Evolutionary conservation across 2,329 filamentous ascomycete species (phyloP).

Genomic region (Cyphellophora europaea): DNA sequence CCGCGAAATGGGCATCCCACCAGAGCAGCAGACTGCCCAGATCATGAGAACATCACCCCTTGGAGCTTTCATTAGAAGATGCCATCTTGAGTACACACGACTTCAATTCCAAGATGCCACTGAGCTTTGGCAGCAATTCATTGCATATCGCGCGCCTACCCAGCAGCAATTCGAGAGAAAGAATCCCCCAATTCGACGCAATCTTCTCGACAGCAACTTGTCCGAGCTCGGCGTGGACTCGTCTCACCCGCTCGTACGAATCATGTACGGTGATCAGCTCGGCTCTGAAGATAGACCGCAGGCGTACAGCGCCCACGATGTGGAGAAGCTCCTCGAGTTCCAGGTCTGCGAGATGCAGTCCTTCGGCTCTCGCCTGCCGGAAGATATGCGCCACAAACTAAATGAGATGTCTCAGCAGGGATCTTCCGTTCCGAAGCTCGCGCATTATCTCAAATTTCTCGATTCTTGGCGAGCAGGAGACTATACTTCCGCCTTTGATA

Average conservation of each 20-base stretch:
- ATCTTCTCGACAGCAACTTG: constrained; percentile 54
- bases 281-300: constrained; percentile 23
- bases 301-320: constrained; percentile 60
- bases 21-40: constrained; percentile 31
- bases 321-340: constrained; percentile 74
- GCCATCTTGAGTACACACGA: constrained; percentile 68
- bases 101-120: constrained; percentile 72
- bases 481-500: constrained; percentile 81
- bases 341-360: constrained; percentile 83
- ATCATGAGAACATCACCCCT: constrained; percentile 69
- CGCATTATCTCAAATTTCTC: constrained; percentile 54
- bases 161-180: constrained; percentile 49
- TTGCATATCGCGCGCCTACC: constrained; percentile 70
- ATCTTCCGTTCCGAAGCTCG: constrained; percentile 17
- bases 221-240: constrained; percentile 48
- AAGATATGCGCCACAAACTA: constrained; percentile 63
- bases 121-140: constrained; percentile 72
- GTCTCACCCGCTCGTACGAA: constrained; percentile 36
- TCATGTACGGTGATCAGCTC: constrained; percentile 41
- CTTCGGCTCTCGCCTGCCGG: constrained; percentile 67
- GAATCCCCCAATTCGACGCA: constrained; percentile 35
- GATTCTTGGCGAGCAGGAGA: constrained; percentile 89
- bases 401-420: constrained; percentile 48
- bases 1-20: constrained; percentile 42
- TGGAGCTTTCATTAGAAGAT: constrained; percentile 68